Percentiles rank a stretch among this genome's conserved stretches.
These are phyloP conservation scores for Pueraria montana DNA, from an alignment of 306 rosid genomes.

Conservation along the genomic window DNA sequence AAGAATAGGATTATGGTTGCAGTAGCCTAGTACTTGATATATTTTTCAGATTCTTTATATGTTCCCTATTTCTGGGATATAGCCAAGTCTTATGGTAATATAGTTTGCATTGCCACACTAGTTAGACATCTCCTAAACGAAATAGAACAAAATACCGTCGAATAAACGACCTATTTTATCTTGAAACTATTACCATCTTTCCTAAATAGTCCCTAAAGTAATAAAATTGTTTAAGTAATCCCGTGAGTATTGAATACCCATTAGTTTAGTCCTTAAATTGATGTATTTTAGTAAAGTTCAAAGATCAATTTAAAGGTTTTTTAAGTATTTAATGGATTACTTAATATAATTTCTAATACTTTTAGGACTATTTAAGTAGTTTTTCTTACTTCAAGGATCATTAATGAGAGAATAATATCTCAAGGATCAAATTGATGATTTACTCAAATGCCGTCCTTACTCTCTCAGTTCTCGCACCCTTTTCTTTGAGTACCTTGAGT, in stretches of 20 bases:
- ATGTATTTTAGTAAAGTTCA: neutral
- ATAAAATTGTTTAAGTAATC: no score
- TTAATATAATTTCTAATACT: neutral
- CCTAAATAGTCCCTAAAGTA: no score
- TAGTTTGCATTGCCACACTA: slow-evolving; percentile 1
- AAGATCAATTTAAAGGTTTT: neutral
- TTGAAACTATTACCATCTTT: neutral
- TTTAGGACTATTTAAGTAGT: neutral
- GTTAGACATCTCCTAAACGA: neutral
- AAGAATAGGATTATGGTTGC: neutral
- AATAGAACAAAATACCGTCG: no score
- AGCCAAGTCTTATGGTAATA: no score
- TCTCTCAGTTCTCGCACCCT: neutral
- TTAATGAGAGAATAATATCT: neutral
- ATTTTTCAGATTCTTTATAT: slow-evolving; percentile 18
- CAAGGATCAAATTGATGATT: neutral
- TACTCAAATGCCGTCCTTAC: neutral
- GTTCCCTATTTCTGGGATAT: neutral
- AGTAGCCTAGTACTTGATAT: neutral
- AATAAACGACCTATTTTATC: neutral
- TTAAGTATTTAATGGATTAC: neutral
- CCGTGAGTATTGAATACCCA: no score
- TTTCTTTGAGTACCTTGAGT: neutral
- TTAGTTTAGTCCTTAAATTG: neutral
- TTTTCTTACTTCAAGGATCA: neutral